These are phyloP conservation scores for Eurotiales sp. DNA, from an alignment of 2,329 filamentous ascomycete species.

Conservation along the genomic window DNA sequence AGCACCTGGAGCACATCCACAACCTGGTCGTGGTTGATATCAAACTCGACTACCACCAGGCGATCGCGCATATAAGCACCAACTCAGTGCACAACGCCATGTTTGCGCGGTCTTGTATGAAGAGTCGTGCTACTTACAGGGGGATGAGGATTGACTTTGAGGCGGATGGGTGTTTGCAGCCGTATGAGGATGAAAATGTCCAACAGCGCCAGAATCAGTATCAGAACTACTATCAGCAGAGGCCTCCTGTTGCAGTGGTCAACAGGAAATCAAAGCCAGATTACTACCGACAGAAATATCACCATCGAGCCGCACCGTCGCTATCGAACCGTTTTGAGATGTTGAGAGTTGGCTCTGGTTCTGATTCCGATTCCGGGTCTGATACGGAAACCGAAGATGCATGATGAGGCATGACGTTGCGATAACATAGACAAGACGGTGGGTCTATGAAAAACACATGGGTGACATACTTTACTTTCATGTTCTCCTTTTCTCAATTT, in stretches of 20 bases:
- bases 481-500: no score
- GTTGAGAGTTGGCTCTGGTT: slow-evolving; percentile 48
- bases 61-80: slow-evolving; percentile 65
- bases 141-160: slow-evolving; percentile 67
- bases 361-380: background rate
- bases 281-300: no score
- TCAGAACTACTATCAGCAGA: background rate
- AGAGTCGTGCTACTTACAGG: slow-evolving; percentile 64
- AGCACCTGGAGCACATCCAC: slow-evolving; percentile 79
- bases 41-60: slow-evolving; percentile 47
- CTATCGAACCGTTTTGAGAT: slow-evolving; percentile 60
- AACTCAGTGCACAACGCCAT: slow-evolving; percentile 75
- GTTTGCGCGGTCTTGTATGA: slow-evolving; percentile 75
- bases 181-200: slow-evolving; percentile 39
- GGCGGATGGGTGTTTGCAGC: slow-evolving; percentile 66
- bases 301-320: slow-evolving; percentile 20
- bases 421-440: no score
- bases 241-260: background rate
- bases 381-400: background rate
- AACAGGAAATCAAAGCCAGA: background rate
- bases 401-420: no score
- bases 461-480: no score
- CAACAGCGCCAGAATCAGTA: background rate
- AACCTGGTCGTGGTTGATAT: slow-evolving; percentile 69
- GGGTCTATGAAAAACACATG: no score